These are phyloP conservation scores for Rhodotorula diobovata DNA, from an alignment of 768 basidiomycete genomes.

Conservation along the genomic window DNA sequence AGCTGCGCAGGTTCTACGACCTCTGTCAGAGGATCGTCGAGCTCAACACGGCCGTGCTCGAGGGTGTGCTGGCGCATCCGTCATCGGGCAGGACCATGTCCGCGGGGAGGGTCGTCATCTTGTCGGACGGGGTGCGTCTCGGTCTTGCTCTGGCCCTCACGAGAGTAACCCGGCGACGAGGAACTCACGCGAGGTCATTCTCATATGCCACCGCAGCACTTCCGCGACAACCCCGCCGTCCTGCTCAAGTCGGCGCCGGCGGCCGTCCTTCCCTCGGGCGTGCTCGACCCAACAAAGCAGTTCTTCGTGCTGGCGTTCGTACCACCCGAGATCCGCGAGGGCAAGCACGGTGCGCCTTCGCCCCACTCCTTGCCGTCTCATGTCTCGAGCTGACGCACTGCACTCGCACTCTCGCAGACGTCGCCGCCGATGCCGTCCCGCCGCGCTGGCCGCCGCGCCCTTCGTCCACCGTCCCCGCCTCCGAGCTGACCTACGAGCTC, in stretches of 20 bases:
- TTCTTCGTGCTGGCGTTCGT: constrained; percentile 42
- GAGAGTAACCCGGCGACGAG: too few relatives aligned
- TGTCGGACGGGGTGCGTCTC: constrained; percentile 69
- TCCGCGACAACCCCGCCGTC: constrained; percentile 36
- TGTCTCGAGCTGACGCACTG: background rate
- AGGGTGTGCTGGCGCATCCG: constrained; percentile 58
- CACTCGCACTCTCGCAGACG: constrained; percentile 51
- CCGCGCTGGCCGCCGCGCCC: constrained; percentile 72
- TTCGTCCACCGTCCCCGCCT: constrained; percentile 48
- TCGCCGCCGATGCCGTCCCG: constrained; percentile 57
- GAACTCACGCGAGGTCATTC: too few relatives aligned
- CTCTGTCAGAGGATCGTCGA: constrained; percentile 60
- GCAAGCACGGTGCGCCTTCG: constrained; percentile 6
- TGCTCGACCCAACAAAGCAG: constrained; percentile 36
- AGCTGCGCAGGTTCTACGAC: constrained; percentile 75
- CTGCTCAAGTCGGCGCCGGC: constrained; percentile 38
- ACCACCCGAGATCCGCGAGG: constrained; percentile 21
- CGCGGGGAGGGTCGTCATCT: constrained; percentile 72
- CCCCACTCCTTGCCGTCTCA: background rate
- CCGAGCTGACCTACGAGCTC: constrained; percentile 64
- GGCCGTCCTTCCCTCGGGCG: constrained; percentile 25
- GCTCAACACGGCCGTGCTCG: constrained; percentile 61
- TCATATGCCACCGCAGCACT: constrained; percentile 28
- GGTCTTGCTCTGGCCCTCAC: background rate
- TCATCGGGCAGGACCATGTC: constrained; percentile 65